Evolutionary conservation across 2,329 filamentous ascomycete species (phyloP).

Genomic region (Xylaria sp.): DNA sequence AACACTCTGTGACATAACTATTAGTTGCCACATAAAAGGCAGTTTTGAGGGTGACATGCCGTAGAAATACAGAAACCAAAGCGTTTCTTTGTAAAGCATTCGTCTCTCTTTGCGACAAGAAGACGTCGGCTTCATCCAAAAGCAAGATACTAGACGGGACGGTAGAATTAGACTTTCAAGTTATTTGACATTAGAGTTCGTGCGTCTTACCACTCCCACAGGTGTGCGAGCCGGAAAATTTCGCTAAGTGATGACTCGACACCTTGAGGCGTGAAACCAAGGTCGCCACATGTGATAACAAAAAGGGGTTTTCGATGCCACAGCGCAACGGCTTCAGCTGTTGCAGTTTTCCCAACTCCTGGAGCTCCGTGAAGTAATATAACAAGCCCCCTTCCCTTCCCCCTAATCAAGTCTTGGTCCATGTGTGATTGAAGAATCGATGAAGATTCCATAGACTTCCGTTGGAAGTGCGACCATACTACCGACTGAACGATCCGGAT

Average conservation of each 20-base stretch:
- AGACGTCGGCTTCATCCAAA: slow-evolving; percentile 39
- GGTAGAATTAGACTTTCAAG: not conserved
- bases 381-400: slow-evolving; percentile 24
- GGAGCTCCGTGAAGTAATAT: slow-evolving; percentile 30
- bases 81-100: slow-evolving; percentile 45
- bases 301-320: slow-evolving; percentile 28
- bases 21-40: not conserved
- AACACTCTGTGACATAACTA: not conserved
- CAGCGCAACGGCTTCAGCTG: slow-evolving; percentile 25
- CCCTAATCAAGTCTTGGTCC: slow-evolving; percentile 25
- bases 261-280: slow-evolving; percentile 23
- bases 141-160: slow-evolving; percentile 24
- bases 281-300: slow-evolving; percentile 29
- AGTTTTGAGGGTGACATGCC: not conserved
- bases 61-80: slow-evolving; percentile 44
- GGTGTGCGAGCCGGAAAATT: slow-evolving; percentile 23
- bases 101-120: slow-evolving; percentile 22
- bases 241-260: slow-evolving; percentile 26
- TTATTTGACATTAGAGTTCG: too few species aligned
- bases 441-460: slow-evolving; percentile 12
- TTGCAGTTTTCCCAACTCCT: slow-evolving; percentile 28
- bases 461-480: slow-evolving; percentile 23
- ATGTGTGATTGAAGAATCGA: slow-evolving; percentile 4
- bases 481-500: slow-evolving; percentile 18
- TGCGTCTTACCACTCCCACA: slow-evolving; percentile 23